Base-by-base conservation (phyloP, 768 basidiomycete species). In the Suillus occidentalis region DNA sequence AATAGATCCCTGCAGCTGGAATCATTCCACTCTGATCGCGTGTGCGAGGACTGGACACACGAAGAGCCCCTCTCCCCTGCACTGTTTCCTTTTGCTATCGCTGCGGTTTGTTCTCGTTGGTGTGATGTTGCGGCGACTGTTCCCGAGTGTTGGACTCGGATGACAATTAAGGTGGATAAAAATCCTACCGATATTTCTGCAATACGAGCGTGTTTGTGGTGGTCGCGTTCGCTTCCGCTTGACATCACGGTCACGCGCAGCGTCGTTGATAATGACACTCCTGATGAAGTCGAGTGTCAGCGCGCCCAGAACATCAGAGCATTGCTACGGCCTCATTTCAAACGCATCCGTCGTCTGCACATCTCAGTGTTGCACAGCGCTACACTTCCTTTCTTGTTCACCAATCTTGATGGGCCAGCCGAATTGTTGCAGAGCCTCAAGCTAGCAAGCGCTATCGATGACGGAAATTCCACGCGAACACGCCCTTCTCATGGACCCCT, bases 41-140 rank as follows among this genome's bases (percentile, higher is more conserved):
- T 22, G 22, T 45, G 8, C 20, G 43, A 45, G 20, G n/a, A 22
- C 28, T 63, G 62, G 62, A 63, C 37, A n/a, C 34, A 47, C 50
- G 64, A 62, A 13, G 64, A 65, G 0, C 60, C 53, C 1, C 22
- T 52, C 10, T 61, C 60, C 20, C 45, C 47, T 34, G 3, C 60
- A 5, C 45, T 65, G 42, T 65, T 65, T 43, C 64, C 64, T 13
- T 65, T 61, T 53, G 60, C 64, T 18, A 3, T 65, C 36, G 67
- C 70, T n/a, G 67, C 63, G 6, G 70, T 71, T 22, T 70, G 70
- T 36, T 20, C 58, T 49, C 59, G 67, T 36, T 70, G 69, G 69
- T 52, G 62, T 6, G 70, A 64, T 37, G 61, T 70, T 14, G 22
- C 71, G 56, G 58, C 58, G 36, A 62, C 28, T 13, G 47, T 63